Evolutionary conservation across 306 rosid genomes (phyloP).

Genomic region (Comarum palustre): DNA sequence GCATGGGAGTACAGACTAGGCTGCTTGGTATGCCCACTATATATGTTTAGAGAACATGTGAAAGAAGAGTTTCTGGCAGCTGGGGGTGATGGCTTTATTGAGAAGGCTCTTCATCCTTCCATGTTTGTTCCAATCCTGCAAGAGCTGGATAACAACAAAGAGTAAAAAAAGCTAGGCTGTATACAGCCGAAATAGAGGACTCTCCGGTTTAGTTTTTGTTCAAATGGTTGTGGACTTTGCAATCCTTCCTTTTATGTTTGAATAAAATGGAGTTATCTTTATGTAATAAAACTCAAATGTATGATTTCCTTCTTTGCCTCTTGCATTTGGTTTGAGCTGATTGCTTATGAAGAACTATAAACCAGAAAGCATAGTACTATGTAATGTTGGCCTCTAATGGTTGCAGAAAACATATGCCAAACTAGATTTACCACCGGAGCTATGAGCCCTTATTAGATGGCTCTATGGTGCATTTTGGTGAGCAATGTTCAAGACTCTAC

Average conservation of each 20-base stretch:
- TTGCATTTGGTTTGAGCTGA: background rate
- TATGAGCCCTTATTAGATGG: no score
- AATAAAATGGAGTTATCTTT: conserved; percentile 10
- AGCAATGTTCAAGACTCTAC: background rate
- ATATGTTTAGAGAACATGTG: background rate
- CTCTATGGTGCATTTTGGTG: background rate
- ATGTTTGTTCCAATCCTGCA: conserved; percentile 23
- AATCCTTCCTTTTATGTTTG: background rate
- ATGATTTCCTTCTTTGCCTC: background rate
- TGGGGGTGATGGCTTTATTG: conserved; percentile 15
- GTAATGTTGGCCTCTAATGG: background rate
- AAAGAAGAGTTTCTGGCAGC: conserved; percentile 20
- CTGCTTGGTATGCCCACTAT: conserved; percentile 13
- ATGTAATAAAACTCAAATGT: background rate
- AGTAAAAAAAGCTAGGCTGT: background rate
- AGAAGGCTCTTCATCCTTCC: conserved; percentile 26
- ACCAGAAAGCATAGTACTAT: background rate
- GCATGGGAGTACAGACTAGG: conserved; percentile 20
- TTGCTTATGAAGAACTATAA: background rate
- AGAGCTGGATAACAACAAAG: conserved; percentile 8
- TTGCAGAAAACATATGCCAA: background rate
- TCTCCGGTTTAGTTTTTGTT: background rate
- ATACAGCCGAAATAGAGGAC: background rate
- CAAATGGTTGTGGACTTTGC: background rate
- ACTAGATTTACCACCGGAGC: background rate